Evolutionary conservation across 495 filamentous ascomycete genomes (phyloP).

Genomic region (Podospora australis): DNA sequence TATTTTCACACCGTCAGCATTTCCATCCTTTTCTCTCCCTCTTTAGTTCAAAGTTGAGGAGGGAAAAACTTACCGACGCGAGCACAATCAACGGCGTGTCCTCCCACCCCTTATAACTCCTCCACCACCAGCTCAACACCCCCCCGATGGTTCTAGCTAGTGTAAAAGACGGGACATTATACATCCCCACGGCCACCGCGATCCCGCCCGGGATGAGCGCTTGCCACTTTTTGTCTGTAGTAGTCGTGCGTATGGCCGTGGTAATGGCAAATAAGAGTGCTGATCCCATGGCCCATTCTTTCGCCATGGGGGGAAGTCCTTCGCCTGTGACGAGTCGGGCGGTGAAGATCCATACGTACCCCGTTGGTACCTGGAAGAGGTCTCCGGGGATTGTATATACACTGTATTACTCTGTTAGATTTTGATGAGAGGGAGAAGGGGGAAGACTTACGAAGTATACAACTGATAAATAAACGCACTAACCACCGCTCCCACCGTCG

Average conservation of each 20-base stretch:
- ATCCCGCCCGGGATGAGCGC: constrained; percentile 81
- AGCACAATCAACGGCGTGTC: constrained; percentile 54
- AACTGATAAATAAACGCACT: constrained; percentile 84
- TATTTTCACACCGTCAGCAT: constrained; percentile 14
- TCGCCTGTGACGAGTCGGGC: constrained; percentile 90
- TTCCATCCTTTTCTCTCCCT: too few relatives aligned
- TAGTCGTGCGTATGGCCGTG: constrained; percentile 59
- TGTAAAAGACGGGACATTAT: constrained; percentile 94
- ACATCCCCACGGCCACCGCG: constrained; percentile 95
- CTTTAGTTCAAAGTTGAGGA: background rate
- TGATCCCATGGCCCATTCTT: constrained; percentile 65
- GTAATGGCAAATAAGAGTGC: constrained; percentile 61
- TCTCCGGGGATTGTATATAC: constrained; percentile 85
- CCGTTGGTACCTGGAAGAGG: constrained; percentile 89
- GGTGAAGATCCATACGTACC: constrained; percentile 94
- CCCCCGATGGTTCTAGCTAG: constrained; percentile 84
- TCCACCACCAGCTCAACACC: constrained; percentile 78
- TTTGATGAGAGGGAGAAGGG: background rate
- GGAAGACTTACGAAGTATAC: constrained; percentile 60
- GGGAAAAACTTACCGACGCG: constrained; percentile 42
- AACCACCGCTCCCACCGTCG: constrained; percentile 78
- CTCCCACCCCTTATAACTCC: constrained; percentile 38
- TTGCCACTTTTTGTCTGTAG: constrained; percentile 42
- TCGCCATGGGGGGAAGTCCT: constrained; percentile 75
- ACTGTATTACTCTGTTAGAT: constrained; percentile 2